Evolutionary conservation across 2,329 filamentous ascomycete species (phyloP).

Genomic region (Ustulina deusta): DNA sequence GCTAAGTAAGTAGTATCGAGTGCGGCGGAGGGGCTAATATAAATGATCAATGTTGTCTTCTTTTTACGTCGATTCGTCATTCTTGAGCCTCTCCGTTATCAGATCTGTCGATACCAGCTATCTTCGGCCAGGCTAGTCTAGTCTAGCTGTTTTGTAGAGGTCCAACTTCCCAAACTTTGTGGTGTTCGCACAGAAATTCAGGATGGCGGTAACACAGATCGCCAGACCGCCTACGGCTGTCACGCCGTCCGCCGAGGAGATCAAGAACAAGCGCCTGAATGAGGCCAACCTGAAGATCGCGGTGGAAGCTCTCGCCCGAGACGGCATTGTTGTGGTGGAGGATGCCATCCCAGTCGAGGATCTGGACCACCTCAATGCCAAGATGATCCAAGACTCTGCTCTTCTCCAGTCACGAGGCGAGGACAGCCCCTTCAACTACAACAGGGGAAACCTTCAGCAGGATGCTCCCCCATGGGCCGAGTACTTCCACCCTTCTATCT

Average conservation of each 20-base stretch:
- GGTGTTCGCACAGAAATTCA: background rate
- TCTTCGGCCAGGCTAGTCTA: background rate
- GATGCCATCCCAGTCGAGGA: conserved; percentile 62
- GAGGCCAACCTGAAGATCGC: conserved; percentile 67
- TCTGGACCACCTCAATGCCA: conserved; percentile 66
- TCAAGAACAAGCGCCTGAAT: conserved; percentile 54
- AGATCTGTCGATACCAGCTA: conserved; percentile 20
- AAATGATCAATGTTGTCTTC: conserved; percentile 24
- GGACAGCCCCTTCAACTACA: conserved; percentile 72
- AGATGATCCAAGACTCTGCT: conserved; percentile 70
- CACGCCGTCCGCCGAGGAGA: conserved; percentile 52
- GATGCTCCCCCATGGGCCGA: conserved; percentile 65
- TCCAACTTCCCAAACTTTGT: background rate
- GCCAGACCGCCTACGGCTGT: conserved; percentile 41
- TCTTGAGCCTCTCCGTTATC: conserved; percentile 25
- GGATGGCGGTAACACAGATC: conserved; percentile 32
- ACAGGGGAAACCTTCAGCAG: conserved; percentile 72
- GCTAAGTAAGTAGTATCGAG: conserved; percentile 7
- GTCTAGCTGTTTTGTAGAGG: conserved; percentile 12
- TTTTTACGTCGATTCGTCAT: conserved; percentile 20
- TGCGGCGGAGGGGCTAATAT: conserved; percentile 16
- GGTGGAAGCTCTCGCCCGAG: conserved; percentile 61
- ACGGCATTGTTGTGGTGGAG: conserved; percentile 69
- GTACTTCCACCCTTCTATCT: conserved; percentile 63
- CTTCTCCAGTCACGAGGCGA: conserved; percentile 63